phyloP scores from a whole-genome alignment of 1,284 basidiomycete species.

The Amylostereum chailletii region DNA sequence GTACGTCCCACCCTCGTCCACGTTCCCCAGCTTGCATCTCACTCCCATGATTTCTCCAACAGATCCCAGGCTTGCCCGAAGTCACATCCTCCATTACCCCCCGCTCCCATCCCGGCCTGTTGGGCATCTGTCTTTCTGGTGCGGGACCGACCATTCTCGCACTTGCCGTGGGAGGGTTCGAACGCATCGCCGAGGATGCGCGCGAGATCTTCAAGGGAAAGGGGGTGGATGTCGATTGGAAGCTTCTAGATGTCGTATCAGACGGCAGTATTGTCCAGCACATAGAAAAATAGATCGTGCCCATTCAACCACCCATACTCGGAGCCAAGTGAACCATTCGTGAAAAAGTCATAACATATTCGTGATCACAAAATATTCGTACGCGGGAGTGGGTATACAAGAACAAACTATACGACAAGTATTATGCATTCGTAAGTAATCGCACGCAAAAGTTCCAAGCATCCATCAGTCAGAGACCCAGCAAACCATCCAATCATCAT shows the following conservation, averaged over 20 bases:
- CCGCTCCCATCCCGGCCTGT: constrained; percentile 80
- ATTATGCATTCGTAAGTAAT: too few relatives aligned
- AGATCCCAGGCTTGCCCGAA: constrained; percentile 93
- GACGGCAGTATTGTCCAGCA: constrained; percentile 36
- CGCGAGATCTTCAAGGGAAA: constrained; percentile 64
- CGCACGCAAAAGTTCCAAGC: too few relatives aligned
- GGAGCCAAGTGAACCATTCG: too few relatives aligned
- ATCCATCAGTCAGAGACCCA: too few relatives aligned
- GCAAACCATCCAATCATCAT: too few relatives aligned
- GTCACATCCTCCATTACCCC: constrained; percentile 88
- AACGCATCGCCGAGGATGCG: constrained; percentile 77
- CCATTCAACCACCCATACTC: too few relatives aligned
- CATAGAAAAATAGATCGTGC: background rate
- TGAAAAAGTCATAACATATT: too few relatives aligned
- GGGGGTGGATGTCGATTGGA: constrained; percentile 79
- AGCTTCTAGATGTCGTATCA: constrained; percentile 51
- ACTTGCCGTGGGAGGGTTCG: constrained; percentile 82
- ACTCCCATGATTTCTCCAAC: constrained; percentile 3
- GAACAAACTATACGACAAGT: too few relatives aligned
- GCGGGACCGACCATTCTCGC: constrained; percentile 98
- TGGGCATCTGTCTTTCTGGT: constrained; percentile 96
- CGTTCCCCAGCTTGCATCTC: background rate
- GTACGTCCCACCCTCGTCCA: constrained; percentile 32
- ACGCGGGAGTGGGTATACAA: too few relatives aligned
- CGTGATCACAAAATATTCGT: too few relatives aligned